Conservation (phyloP, 768 basidiomycete genomes). For the Hygrophoropsis aurantiaca region DNA sequence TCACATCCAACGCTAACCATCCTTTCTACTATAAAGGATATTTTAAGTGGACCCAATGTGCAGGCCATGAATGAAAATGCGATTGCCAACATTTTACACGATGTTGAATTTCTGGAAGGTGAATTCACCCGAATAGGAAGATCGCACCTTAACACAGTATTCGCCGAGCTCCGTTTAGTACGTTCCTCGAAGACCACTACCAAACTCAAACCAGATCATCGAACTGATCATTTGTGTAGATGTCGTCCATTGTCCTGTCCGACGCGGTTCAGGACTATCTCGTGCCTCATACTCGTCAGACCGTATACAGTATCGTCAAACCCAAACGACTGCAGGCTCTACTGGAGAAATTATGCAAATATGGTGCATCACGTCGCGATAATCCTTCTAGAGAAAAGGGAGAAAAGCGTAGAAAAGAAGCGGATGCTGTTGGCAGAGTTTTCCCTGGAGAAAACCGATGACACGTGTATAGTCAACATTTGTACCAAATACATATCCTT, state of each 20-base stretch:
- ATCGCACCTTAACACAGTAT: conserved; percentile 66
- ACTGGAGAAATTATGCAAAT: conserved; percentile 76
- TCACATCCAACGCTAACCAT: neutral
- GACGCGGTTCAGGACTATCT: conserved; percentile 81
- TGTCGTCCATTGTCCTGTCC: conserved; percentile 67
- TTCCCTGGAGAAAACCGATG: conserved; percentile 68
- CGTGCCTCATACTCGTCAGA: conserved; percentile 65
- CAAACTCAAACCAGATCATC: neutral
- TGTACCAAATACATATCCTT: too few relatives aligned
- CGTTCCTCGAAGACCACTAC: too few relatives aligned
- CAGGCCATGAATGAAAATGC: conserved; percentile 86
- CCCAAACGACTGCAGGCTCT: conserved; percentile 71
- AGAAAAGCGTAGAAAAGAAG: conserved; percentile 74
- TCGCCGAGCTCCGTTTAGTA: conserved; percentile 79
- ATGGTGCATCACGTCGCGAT: conserved; percentile 64
- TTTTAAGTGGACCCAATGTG: conserved; percentile 74
- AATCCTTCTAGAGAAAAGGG: conserved; percentile 58
- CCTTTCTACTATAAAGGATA: conserved; percentile 51
- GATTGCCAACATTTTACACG: conserved; percentile 79
- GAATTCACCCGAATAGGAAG: conserved; percentile 78
- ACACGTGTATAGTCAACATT: too few relatives aligned
- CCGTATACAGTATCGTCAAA: conserved; percentile 64
- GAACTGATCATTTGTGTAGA: conserved; percentile 39
- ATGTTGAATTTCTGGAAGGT: conserved; percentile 87
- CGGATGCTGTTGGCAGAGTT: conserved; percentile 72